Conservation (phyloP, 306 rosid species). For the Crataegus laevigata region DNA sequence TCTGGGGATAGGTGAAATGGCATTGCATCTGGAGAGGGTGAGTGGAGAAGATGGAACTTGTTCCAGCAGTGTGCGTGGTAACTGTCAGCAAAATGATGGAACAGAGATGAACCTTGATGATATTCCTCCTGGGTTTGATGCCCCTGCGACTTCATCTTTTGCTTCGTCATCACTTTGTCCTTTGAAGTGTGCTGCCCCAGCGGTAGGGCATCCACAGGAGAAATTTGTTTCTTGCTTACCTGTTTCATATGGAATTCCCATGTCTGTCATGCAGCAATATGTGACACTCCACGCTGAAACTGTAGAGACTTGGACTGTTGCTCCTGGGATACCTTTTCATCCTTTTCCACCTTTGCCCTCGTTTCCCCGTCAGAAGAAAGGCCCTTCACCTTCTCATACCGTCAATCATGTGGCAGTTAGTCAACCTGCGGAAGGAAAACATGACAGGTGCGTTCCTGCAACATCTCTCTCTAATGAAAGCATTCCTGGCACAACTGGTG, state of each 20-base stretch:
- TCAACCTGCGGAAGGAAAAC: slow-evolving; percentile 33
- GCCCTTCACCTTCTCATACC: slow-evolving; percentile 30
- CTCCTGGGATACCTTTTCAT: slow-evolving; percentile 85
- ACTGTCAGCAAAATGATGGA: slow-evolving; percentile 31
- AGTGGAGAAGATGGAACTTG: slow-evolving; percentile 8
- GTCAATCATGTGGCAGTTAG: slow-evolving; percentile 14
- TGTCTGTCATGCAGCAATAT: slow-evolving; percentile 49
- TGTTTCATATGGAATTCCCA: slow-evolving; percentile 80
- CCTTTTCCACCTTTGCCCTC: slow-evolving; percentile 93
- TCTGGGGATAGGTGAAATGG: slow-evolving; percentile 7
- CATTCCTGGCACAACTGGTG: slow-evolving; percentile 44
- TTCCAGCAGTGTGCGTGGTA: slow-evolving; percentile 11
- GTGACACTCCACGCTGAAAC: slow-evolving; percentile 55
- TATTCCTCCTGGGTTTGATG: slow-evolving; percentile 80
- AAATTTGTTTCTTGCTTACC: slow-evolving; percentile 65
- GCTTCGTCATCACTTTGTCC: slow-evolving; percentile 26
- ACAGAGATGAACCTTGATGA: slow-evolving; percentile 49
- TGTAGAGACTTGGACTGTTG: slow-evolving; percentile 54
- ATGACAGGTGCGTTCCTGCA: slow-evolving; percentile 24
- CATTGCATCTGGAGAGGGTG: background rate
- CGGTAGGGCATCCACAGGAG: slow-evolving; percentile 63
- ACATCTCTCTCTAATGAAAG: slow-evolving; percentile 39
- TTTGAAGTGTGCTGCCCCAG: slow-evolving; percentile 27
- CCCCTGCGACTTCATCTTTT: slow-evolving; percentile 23
- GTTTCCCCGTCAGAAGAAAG: slow-evolving; percentile 42